Conservation (phyloP, 2,329 filamentous ascomycete species). For the Colletotrichum spaethianum region DNA sequence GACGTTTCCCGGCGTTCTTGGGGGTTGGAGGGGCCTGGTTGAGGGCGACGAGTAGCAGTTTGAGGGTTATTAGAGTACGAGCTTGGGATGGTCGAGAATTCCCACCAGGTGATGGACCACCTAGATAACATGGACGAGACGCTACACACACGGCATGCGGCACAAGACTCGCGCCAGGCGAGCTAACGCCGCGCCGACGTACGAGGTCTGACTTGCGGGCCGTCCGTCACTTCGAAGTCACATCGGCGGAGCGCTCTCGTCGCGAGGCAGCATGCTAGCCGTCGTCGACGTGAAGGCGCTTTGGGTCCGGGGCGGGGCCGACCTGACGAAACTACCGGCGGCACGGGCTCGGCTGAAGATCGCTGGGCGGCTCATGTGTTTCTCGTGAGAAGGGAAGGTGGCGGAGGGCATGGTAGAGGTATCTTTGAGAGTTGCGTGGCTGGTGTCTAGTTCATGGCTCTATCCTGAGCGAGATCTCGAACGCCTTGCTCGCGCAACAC, state of each 20-base stretch:
- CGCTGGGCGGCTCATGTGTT: too few relatives aligned
- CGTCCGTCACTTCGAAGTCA: background rate
- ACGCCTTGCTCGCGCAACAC: too few relatives aligned
- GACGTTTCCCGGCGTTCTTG: background rate
- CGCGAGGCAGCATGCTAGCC: background rate
- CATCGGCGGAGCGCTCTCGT: background rate
- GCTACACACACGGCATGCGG: background rate
- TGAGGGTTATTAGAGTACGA: too few relatives aligned
- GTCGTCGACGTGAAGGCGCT: background rate
- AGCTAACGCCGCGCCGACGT: background rate
- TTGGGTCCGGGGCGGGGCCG: background rate
- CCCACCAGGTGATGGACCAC: background rate
- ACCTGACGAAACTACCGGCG: too few relatives aligned
- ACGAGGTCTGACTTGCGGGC: background rate
- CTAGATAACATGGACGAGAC: background rate
- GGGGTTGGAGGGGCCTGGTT: background rate
- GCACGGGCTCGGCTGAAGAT: too few relatives aligned
- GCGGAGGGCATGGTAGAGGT: too few relatives aligned
- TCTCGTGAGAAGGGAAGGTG: too few relatives aligned
- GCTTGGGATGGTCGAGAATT: too few relatives aligned
- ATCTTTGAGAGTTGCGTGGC: too few relatives aligned
- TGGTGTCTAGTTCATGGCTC: too few relatives aligned
- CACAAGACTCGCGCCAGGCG: background rate
- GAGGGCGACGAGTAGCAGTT: too few relatives aligned
- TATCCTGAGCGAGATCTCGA: too few relatives aligned